Base-by-base conservation (phyloP, 352 stramenopile genomes). In the Pythium sp. region DNA sequence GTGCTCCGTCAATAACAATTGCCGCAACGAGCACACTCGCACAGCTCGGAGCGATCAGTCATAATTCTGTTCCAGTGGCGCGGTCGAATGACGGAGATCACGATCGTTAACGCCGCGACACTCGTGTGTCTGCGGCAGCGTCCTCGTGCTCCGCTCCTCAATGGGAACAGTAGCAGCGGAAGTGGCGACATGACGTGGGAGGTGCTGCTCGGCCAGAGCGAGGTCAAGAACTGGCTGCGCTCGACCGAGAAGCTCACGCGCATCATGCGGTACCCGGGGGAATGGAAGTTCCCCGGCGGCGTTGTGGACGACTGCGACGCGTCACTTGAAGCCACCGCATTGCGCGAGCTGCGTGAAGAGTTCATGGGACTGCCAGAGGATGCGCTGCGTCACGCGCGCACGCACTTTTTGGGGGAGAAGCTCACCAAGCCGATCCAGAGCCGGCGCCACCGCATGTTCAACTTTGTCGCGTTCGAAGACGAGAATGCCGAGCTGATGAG, bases 151-250 rank as follows among this genome's bases (percentile, higher is more conserved):
- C 15, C 41, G 18, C 43, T 11, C 6, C 5, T 51, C 43, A 51
- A 51, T 11, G 41, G 53, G 2, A n/a, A 24, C 26, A 20, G 9
- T 28, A 26, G 22, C 26, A 43, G 55, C 7, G 32, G 43, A 46
- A 36, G 67, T 18, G 24, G 15, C 26, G 18, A 15, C 3, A 15
- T n/a, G 30, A 30, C 56, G 41, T 90, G 81, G 81, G 80, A 90
- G 24, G 80, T 90, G 30, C 67, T 90, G n/a, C 68, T 90, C 4
- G 81, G 79, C 0, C 81, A 90, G 55, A 81, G 72, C 55, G 81
- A 90, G 58, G 80, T 88, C 11, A 88, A 87, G 68, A 90, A 90
- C 73, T 90, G 79, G 78, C 75, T 90, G 53, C 76, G 77, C 14
- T 87, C 77, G 49, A 86, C 67, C 11, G 67, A 68, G 38, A 63